phyloP scores from a whole-genome alignment of 176 grass and related monocot species.

The Luzula sylvatica region DNA sequence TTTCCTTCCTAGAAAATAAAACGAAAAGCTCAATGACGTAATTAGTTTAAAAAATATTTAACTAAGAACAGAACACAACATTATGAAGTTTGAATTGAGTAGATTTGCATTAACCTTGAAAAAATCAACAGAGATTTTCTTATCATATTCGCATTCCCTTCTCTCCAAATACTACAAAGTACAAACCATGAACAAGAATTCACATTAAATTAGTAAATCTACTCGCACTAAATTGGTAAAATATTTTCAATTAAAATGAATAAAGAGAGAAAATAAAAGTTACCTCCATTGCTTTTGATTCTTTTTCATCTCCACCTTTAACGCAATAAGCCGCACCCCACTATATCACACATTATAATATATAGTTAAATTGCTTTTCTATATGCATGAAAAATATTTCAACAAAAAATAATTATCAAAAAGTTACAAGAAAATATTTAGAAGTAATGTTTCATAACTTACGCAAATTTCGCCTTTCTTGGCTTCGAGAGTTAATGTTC shows the following conservation, averaged over 20 bases:
- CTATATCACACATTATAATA: not conserved
- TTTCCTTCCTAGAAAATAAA: constrained; percentile 26
- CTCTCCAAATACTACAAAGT: constrained; percentile 33
- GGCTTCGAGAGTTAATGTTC: constrained; percentile 74
- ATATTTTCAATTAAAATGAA: not conserved
- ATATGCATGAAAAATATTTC: not conserved
- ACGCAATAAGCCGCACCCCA: constrained; percentile 39
- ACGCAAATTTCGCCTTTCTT: constrained; percentile 63
- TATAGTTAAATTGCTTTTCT: not conserved
- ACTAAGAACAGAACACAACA: too few relatives aligned
- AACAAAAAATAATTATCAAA: not conserved
- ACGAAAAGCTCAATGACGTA: not conserved
- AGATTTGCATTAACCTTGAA: constrained; percentile 40
- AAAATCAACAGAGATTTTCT: constrained; percentile 19
- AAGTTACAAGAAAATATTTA: not conserved
- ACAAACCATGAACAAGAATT: not conserved
- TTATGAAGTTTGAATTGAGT: not conserved
- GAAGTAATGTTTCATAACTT: constrained; percentile 17
- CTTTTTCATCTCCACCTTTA: constrained; percentile 20
- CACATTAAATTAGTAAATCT: too few relatives aligned
- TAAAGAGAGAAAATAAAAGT: not conserved
- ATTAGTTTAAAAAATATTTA: constrained; percentile 27
- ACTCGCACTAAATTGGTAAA: too few relatives aligned
- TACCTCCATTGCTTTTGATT: constrained; percentile 31
- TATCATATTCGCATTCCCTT: constrained; percentile 45